Conservation (phyloP, 2,329 filamentous ascomycete genomes). For the Penicillium verrucosum region DNA sequence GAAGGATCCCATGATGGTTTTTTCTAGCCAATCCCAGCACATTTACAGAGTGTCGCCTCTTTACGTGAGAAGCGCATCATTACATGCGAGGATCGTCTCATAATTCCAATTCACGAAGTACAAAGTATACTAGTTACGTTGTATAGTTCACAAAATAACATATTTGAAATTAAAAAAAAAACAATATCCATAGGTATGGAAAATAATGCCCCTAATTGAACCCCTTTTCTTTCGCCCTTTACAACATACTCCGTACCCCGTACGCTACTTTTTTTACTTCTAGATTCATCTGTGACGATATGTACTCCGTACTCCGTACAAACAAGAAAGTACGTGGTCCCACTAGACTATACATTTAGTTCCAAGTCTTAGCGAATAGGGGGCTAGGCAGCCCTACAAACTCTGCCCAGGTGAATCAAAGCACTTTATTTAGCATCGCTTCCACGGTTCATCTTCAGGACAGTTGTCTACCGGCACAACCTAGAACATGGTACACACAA, state of each 20-base stretch:
- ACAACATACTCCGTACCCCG: background rate
- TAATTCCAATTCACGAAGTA: background rate
- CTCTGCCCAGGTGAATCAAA: background rate
- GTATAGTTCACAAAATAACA: background rate
- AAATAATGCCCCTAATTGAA: slow-evolving; percentile 19
- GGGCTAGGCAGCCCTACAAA: slow-evolving; percentile 19
- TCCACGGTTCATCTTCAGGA: slow-evolving; percentile 1
- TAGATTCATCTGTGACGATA: slow-evolving; percentile 3
- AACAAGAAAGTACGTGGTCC: background rate
- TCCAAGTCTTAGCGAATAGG: slow-evolving; percentile 22
- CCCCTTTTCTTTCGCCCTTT: slow-evolving; percentile 11
- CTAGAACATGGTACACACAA: background rate
- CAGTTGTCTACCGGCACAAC: background rate
- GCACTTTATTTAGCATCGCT: background rate
- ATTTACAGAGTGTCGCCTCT: background rate
- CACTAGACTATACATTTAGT: slow-evolving; percentile 13
- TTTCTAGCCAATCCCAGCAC: background rate
- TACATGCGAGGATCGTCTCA: background rate
- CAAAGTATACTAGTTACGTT: background rate
- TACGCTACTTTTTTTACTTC: background rate
- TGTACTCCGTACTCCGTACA: background rate
- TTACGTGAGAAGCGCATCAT: slow-evolving; percentile 5
- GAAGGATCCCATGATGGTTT: slow-evolving; percentile 8
- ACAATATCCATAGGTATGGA: background rate
- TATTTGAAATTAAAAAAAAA: background rate